phyloP scores from a whole-genome alignment of 768 basidiomycete genomes.

The Flagelloscypha sp. region DNA sequence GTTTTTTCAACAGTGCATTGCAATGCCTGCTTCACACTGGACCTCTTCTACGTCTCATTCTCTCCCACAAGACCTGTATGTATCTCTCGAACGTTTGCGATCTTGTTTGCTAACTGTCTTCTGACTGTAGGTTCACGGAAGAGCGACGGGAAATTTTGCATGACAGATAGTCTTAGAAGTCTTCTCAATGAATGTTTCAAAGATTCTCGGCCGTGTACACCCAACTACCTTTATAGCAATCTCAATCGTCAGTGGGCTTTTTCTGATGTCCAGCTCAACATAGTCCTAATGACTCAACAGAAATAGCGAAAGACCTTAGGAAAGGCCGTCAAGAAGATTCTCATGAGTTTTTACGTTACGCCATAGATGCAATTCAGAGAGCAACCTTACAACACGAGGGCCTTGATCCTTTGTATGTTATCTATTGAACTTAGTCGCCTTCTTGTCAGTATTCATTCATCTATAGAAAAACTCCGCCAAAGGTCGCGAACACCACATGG shows the following conservation, averaged over 20 bases:
- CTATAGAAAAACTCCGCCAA: slow-evolving; percentile 58
- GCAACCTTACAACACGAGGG: too few species aligned
- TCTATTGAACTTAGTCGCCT: too few species aligned
- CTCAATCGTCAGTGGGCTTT: slow-evolving; percentile 49
- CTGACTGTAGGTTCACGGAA: too few species aligned
- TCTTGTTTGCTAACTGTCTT: background rate
- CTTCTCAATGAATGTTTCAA: slow-evolving; percentile 50
- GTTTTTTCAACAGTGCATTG: slow-evolving; percentile 90
- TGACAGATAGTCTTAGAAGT: slow-evolving; percentile 61
- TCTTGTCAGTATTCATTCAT: slow-evolving; percentile 1
- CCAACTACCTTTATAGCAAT: slow-evolving; percentile 55
- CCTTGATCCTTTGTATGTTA: too few species aligned
- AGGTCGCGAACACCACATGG: slow-evolving; percentile 82
- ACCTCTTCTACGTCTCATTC: slow-evolving; percentile 62
- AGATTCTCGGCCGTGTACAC: slow-evolving; percentile 45
- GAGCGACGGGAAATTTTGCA: too few species aligned
- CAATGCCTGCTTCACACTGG: slow-evolving; percentile 93
- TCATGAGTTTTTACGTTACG: slow-evolving; percentile 94
- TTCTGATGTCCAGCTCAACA: slow-evolving; percentile 1
- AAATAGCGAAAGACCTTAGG: slow-evolving; percentile 85
- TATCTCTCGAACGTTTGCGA: slow-evolving; percentile 10
- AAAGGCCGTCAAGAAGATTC: slow-evolving; percentile 94
- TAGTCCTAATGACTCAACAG: slow-evolving; percentile 29
- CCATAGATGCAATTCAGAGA: slow-evolving; percentile 85
- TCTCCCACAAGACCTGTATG: slow-evolving; percentile 58